These are phyloP conservation scores for Scedosporium aurantiacum DNA, from an alignment of 2,329 filamentous ascomycete species.

Conservation along the genomic window DNA sequence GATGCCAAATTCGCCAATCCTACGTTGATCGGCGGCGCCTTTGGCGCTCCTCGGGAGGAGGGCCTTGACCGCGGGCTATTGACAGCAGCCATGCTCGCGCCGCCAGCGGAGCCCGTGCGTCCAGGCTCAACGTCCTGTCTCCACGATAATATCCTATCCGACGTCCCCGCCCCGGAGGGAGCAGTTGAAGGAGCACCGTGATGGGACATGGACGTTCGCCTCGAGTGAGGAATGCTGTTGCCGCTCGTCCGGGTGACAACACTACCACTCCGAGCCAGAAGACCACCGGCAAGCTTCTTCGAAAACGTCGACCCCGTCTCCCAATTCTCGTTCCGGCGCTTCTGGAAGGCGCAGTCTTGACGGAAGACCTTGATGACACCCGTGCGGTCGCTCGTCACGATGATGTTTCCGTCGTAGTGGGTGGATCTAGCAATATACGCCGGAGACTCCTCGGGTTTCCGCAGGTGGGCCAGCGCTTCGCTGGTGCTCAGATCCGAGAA, in stretches of 20 bases:
- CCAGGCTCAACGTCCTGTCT: conserved; percentile 52
- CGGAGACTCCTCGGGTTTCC: conserved; percentile 56
- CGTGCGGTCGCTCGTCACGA: conserved; percentile 79
- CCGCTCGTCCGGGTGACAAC: conserved; percentile 43
- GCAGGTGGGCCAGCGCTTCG: conserved; percentile 19
- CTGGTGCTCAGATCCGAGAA: conserved; percentile 25
- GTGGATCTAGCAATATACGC: conserved; percentile 65
- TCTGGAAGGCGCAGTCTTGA: conserved; percentile 80
- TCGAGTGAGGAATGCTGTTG: conserved; percentile 33
- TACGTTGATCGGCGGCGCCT: conserved; percentile 25
- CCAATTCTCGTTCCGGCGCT: conserved; percentile 66
- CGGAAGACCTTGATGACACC: conserved; percentile 90
- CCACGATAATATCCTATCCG: conserved; percentile 83
- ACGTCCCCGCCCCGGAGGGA: conserved; percentile 11
- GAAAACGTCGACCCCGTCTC: conserved; percentile 70
- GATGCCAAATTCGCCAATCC: conserved; percentile 30
- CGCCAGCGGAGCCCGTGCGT: not conserved
- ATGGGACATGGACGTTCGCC: conserved; percentile 39
- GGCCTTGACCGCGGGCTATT: conserved; percentile 46
- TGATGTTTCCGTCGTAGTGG: conserved; percentile 76
- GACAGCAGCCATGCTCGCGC: conserved; percentile 22
- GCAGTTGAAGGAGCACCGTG: conserved; percentile 10
- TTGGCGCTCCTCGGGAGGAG: conserved; percentile 25
- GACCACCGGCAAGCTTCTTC: conserved; percentile 49
- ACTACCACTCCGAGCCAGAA: conserved; percentile 47